A percentile compares a stretch with the other conserved stretches of the same genome.
Evolutionary conservation across 2,329 filamentous ascomycete genomes (phyloP).

Genomic region (Fusarium redolens): DNA sequence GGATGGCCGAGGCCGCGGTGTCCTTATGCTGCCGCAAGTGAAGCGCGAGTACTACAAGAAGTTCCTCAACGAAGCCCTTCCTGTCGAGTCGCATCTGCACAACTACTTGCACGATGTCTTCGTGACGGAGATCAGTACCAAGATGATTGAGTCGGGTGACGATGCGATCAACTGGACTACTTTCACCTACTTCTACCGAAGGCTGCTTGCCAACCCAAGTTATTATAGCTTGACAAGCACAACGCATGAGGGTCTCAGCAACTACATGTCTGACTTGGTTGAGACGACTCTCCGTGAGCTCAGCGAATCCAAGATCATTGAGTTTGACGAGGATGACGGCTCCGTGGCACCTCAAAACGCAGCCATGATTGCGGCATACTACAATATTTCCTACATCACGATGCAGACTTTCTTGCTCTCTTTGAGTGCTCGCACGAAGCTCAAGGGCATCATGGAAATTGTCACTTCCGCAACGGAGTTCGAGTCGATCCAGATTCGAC

Average conservation of each 20-base stretch:
- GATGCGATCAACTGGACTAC: constrained; percentile 99
- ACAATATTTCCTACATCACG: constrained; percentile 98
- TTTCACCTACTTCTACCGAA: constrained; percentile 97
- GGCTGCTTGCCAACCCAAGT: constrained; percentile 93
- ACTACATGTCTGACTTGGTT: constrained; percentile 92
- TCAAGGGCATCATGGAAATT: constrained; percentile 97
- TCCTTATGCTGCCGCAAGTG: constrained; percentile 95
- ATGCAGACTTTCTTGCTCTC: constrained; percentile 99
- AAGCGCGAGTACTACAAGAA: constrained; percentile 99
- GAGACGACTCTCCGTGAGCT: constrained; percentile 93
- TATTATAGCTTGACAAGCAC: constrained; percentile 93
- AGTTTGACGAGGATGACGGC: constrained; percentile 94
- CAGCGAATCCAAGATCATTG: constrained; percentile 92
- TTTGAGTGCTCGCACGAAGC: constrained; percentile 86
- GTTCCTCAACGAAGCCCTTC: constrained; percentile 94
- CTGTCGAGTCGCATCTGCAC: constrained; percentile 93
- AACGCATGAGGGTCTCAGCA: constrained; percentile 92
- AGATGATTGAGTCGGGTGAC: constrained; percentile 93
- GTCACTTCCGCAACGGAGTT: constrained; percentile 97
- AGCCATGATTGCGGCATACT: constrained; percentile 98
- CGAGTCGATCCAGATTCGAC: constrained; percentile 91
- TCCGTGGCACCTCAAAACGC: constrained; percentile 90
- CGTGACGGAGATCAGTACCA: constrained; percentile 95
- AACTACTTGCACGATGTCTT: constrained; percentile 95
- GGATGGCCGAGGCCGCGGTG: constrained; percentile 85